Evolutionary conservation across 345 rosid genomes (phyloP), one percentile per base, ranked within the genome.

Genomic region (Ceriops zippeliana): DNA sequence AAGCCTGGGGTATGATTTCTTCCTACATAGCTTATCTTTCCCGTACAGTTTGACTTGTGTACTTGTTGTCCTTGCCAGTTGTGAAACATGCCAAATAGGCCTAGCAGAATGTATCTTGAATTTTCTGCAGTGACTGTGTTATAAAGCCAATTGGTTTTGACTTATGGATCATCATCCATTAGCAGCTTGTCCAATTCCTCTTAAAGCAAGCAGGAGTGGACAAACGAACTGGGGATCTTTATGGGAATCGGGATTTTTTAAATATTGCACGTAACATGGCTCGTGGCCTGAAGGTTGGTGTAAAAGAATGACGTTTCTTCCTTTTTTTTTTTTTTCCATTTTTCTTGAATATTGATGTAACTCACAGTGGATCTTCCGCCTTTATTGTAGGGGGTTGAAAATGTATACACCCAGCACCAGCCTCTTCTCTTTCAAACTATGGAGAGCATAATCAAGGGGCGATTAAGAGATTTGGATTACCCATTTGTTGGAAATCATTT

Each of bases 251-350:
- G 58, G 99, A 95, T 89, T 72, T 95, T 72, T 72, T 95, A 59
- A 95, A 89, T 78, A 95, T 95, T 81, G 99, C 99, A 60, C 96
- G 97, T 52, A 95, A 95, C 84, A 92, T 95, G 98, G 99, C 99
- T 72, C 98, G 99, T 81, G 99, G 98, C 26, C 84, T 95, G 68
- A 91, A 95, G 99, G 99, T 95, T 62, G 47, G 82, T 65, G 57
- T 21, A 17, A 66, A 64, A 73, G 19, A 70, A 7, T 42, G 8
- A 30, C 11, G 37, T 68, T 69, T 61, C 47, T 32, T 24, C 26
- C 26, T 24, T 24, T 0, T 24, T 24, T 24, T 24, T 24, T 28
- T 24, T 26, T 21, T 52, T 52, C 49, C 13, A 6, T 68, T 49
- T 51, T 34, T 51, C 5, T 52, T 35, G 19, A 32, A 11, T 13